phyloP scores from a whole-genome alignment of 257 asterid genomes.

The Cynanchum wilfordii region DNA sequence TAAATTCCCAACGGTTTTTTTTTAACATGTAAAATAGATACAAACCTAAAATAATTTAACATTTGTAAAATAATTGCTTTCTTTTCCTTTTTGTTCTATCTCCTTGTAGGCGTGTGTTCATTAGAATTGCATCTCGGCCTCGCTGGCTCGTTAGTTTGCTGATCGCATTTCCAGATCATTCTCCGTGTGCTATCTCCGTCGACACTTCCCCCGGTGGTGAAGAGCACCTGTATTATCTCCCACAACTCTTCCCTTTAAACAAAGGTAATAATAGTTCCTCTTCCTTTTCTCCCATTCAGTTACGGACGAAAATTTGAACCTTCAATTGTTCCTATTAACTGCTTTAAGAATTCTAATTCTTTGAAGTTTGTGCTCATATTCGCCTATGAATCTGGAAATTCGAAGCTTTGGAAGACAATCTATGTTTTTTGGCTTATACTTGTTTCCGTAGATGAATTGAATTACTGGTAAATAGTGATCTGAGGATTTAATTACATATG shows the following conservation, averaged over 20 bases:
- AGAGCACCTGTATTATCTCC: neutral
- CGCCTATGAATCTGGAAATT: neutral
- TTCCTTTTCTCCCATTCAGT: neutral
- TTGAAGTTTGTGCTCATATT: neutral
- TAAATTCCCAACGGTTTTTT: no score
- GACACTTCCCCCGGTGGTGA: neutral
- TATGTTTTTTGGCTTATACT: neutral
- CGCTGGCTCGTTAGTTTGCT: no score
- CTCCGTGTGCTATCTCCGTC: no score
- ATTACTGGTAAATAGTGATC: neutral
- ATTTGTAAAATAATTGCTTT: no score
- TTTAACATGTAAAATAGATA: no score
- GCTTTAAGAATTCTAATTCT: neutral
- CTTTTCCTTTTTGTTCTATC: no score
- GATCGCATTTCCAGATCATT: no score
- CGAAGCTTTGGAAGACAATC: neutral
- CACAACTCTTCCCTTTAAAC: neutral
- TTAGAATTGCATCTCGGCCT: no score
- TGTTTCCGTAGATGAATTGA: neutral
- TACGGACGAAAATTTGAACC: neutral
- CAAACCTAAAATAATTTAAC: no score
- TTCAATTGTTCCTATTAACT: neutral
- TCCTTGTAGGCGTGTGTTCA: no score
- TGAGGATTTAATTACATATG: neutral
- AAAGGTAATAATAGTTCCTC: slow-evolving; percentile 1